Evolutionary conservation across 2,329 filamentous ascomycete species (phyloP).

Genomic region (Leptographium radiaticola): DNA sequence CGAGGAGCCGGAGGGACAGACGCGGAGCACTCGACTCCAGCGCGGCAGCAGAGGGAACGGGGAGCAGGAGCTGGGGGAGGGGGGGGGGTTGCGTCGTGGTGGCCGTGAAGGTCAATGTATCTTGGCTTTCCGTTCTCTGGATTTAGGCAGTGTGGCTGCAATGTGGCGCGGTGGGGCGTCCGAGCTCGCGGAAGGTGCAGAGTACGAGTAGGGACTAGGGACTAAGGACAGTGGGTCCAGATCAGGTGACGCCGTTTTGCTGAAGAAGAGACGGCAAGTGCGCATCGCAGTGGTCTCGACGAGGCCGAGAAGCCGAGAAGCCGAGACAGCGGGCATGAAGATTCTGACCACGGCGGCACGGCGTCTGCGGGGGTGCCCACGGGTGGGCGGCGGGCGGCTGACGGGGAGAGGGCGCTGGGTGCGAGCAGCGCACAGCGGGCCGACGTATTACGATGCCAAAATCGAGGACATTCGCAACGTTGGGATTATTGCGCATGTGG

Average conservation of each 20-base stretch:
- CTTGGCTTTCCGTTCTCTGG: no score
- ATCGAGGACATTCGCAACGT: conserved; percentile 74
- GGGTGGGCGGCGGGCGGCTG: neutral
- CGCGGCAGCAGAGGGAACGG: neutral
- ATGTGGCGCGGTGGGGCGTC: no score
- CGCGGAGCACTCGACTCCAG: neutral
- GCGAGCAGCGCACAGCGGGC: neutral
- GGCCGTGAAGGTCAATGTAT: no score
- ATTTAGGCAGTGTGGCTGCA: no score
- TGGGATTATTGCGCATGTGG: conserved; percentile 96
- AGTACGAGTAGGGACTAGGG: no score
- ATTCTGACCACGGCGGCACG: neutral
- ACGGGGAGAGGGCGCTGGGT: neutral
- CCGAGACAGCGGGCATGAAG: conserved; percentile 3
- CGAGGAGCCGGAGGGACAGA: neutral
- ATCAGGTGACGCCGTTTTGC: no score
- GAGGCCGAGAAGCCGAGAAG: no score
- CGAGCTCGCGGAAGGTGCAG: no score
- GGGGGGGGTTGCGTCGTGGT: neutral
- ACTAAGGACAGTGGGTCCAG: no score
- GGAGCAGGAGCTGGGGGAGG: neutral
- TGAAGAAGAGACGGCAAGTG: no score
- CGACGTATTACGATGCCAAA: conserved; percentile 20
- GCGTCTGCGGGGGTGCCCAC: neutral
- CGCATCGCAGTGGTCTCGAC: no score